phyloP scores from a whole-genome alignment of 2,329 filamentous ascomycete genomes.

The Lojkania enalia region DNA sequence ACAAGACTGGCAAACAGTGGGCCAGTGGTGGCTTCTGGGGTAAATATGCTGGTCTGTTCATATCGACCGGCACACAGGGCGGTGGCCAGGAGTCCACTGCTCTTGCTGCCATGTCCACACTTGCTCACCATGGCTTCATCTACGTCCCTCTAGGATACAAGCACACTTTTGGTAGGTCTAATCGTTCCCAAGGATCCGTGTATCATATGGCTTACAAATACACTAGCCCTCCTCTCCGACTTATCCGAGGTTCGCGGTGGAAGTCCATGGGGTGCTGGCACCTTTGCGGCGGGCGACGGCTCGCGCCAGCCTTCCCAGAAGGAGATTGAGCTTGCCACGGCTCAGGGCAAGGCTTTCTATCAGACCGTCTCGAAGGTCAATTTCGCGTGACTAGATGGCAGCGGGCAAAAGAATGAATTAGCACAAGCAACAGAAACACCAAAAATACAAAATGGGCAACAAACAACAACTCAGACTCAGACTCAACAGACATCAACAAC shows the following conservation, averaged over 20 bases:
- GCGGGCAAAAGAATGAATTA: slow-evolving; percentile 13
- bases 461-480: slow-evolving; percentile 35
- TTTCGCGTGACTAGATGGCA: slow-evolving; percentile 78
- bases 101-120: slow-evolving; percentile 78
- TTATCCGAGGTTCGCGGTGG: slow-evolving; percentile 83
- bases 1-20: slow-evolving; percentile 88
- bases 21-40: slow-evolving; percentile 73
- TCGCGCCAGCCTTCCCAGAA: slow-evolving; percentile 75
- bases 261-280: slow-evolving; percentile 90
- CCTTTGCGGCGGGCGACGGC: slow-evolving; percentile 78
- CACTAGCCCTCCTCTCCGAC: slow-evolving; percentile 62
- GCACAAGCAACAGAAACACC: slow-evolving; percentile 3
- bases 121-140: slow-evolving; percentile 92
- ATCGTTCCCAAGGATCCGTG: neutral
- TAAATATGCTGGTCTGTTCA: slow-evolving; percentile 89
- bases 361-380: slow-evolving; percentile 71
- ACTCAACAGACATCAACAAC: slow-evolving; percentile 23
- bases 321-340: slow-evolving; percentile 78
- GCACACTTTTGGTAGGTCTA: slow-evolving; percentile 64
- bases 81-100: slow-evolving; percentile 93
- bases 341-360: slow-evolving; percentile 87
- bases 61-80: slow-evolving; percentile 78
- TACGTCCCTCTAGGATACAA: slow-evolving; percentile 96
- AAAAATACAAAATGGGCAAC: slow-evolving; percentile 8
- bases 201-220: slow-evolving; percentile 1